phyloP scores from a whole-genome alignment of 306 rosid genomes.

The Senna siamea region DNA sequence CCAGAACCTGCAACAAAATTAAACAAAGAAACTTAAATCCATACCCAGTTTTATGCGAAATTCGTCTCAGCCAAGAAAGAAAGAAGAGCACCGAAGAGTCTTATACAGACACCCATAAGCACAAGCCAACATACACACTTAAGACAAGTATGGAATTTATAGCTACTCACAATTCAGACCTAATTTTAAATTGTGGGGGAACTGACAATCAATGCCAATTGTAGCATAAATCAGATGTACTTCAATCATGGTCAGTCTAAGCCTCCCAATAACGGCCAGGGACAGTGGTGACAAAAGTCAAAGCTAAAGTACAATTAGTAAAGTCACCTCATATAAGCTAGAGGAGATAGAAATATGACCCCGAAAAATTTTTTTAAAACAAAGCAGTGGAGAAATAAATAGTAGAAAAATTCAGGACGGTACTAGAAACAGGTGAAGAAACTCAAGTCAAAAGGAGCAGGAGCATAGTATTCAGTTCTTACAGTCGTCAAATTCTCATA shows the following conservation, averaged over 20 bases:
- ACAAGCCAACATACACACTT: not conserved
- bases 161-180: not conserved
- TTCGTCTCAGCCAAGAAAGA: no score
- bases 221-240: constrained; percentile 7
- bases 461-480: constrained; percentile 37
- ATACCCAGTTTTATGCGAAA: no score
- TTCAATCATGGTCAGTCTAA: not conserved
- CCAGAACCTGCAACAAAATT: constrained; percentile 70
- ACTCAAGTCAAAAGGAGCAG: constrained; percentile 27
- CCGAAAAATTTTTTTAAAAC: no score
- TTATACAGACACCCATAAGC: not conserved
- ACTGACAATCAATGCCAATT: not conserved
- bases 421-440: constrained; percentile 12
- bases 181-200: constrained; percentile 1
- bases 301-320: constrained; percentile 23
- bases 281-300: not conserved
- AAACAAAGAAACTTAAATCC: constrained; percentile 37
- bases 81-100: not conserved
- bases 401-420: not conserved
- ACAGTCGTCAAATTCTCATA: constrained; percentile 83
- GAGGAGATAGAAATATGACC: constrained; percentile 10
- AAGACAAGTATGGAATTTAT: not conserved
- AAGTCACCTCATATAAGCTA: constrained; percentile 22
- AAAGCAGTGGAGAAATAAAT: no score
- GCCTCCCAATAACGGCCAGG: not conserved